Percentiles rank a stretch among this genome's conserved stretches.
phyloP scores from a whole-genome alignment of 164 flowering plant species.

The Liquidambar formosana region DNA sequence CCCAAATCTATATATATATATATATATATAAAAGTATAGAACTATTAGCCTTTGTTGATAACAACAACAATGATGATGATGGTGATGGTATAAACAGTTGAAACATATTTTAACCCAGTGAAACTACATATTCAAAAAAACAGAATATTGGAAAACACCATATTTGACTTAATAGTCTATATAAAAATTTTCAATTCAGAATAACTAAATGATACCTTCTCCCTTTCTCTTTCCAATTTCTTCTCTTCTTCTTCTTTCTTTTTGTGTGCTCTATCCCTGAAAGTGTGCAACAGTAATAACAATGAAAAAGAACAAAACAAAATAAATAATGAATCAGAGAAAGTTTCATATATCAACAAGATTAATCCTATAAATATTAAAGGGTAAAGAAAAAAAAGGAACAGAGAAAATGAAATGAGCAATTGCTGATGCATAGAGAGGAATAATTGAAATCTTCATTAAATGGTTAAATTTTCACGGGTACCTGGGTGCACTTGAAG shows the following conservation, averaged over 20 bases:
- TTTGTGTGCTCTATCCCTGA: slow-evolving; percentile 35
- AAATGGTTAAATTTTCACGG: no score
- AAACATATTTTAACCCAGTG: no score
- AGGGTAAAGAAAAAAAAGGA: background rate
- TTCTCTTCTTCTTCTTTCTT: slow-evolving; percentile 35
- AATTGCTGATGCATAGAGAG: background rate
- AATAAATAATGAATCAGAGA: background rate
- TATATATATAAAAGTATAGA: no score
- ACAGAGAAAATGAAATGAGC: slow-evolving; percentile 25
- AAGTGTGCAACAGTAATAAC: background rate
- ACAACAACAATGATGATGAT: no score
- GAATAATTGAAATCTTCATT: background rate
- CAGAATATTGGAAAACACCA: background rate
- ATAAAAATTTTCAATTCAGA: no score
- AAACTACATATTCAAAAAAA: background rate
- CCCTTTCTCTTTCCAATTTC: slow-evolving; percentile 39
- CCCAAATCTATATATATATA: no score
- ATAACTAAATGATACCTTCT: slow-evolving; percentile 38
- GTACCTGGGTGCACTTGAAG: no score
- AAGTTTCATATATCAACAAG: background rate
- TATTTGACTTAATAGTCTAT: background rate
- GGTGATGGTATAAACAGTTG: no score
- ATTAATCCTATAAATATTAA: no score
- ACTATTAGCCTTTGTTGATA: no score
- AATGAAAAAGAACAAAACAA: background rate